Conservation (phyloP, 1,139 yeast species). For the Suhomyces ambrosiae region DNA sequence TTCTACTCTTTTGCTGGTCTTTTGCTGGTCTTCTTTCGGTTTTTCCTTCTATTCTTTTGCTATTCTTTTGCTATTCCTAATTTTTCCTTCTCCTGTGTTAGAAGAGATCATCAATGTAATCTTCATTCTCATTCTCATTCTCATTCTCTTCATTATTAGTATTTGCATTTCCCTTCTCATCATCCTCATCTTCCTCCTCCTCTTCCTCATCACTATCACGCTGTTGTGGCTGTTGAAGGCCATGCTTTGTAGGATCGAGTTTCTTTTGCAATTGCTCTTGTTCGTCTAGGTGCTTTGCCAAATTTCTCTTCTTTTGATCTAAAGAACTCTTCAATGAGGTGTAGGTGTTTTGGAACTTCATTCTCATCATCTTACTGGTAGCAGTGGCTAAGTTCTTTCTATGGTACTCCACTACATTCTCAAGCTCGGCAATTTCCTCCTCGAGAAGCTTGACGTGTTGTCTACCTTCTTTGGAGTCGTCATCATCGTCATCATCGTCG, state of each 20-base stretch:
- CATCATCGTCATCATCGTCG: conserved; percentile 35
- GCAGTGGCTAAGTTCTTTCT: conserved; percentile 74
- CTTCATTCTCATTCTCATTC: conserved; percentile 14
- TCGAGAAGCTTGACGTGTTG: conserved; percentile 77
- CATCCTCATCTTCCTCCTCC: conserved; percentile 20
- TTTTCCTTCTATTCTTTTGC: too few species aligned
- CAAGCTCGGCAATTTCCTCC: conserved; percentile 86
- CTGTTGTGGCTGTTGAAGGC: conserved; percentile 17
- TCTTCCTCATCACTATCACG: conserved; percentile 21
- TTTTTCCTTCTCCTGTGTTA: too few species aligned
- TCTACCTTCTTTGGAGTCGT: conserved; percentile 36
- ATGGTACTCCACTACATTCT: conserved; percentile 75
- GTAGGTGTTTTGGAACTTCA: conserved; percentile 82
- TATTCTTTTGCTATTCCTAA: too few species aligned
- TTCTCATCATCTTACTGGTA: conserved; percentile 83
- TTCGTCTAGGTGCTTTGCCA: conserved; percentile 42
- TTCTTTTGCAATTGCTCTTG: conserved; percentile 24
- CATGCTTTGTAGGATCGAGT: conserved; percentile 18
- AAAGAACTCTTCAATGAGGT: conserved; percentile 78
- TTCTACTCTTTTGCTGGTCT: too few species aligned
- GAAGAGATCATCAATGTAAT: conserved; percentile 17
- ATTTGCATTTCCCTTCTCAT: conserved; percentile 15
- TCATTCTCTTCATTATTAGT: conserved; percentile 15
- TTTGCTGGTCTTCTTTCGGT: too few species aligned
- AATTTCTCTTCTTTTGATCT: conserved; percentile 76